Base-by-base conservation (phyloP, 371 early-diverging fungal species). In the Ordospora pajunii region DNA sequence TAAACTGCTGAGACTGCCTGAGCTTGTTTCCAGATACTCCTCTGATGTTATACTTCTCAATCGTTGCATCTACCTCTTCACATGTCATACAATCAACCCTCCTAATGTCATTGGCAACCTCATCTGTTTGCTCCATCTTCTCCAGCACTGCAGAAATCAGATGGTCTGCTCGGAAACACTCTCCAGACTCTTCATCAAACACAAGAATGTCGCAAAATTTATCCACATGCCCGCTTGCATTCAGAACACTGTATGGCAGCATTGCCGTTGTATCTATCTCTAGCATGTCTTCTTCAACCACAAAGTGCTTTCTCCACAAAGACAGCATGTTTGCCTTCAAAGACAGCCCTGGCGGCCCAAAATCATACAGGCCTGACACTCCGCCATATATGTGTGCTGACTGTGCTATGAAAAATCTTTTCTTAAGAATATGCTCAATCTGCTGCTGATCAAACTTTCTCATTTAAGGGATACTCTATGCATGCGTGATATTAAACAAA, bases 221-320 rank as follows among this genome's bases (percentile, higher is more conserved):
- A 54, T 96, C 99, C 17, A 97, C 97, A 87, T 99, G 99, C 53
- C 99, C 99, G 46, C 95, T 94, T 22, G 95, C 92, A 87, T 97
- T 95, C 46, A 99, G 87, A 37, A 99, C 98, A 46, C 92, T 90
- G 73, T 92, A 89, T 5, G 96, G 96, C 23, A 96, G 95, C 86
- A 96, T 89, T 85, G 95, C 94, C 54, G 93, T 89, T 74, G 93
- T 90, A 79, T 99, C 99, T 40, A 99, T 87, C 86, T 99, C 98
- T 21, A 94, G 90, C 94, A 97, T 94, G 79, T 93, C 92, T 86
- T 97, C 97, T 83, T 96, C 96, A 40, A 95, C 86, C 7, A 96
- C 91, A 87, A 99, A 97, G 86, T 93, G 92, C 83, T 90, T 89
- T 79, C 96, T 89, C 95, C 94, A 98, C 37, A 89, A 76, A 54